A percentile compares a stretch with the other conserved stretches of the same genome.
These are phyloP conservation scores for Stygiomarasmius scandens DNA, from an alignment of 1,284 basidiomycete species.

Conservation along the genomic window DNA sequence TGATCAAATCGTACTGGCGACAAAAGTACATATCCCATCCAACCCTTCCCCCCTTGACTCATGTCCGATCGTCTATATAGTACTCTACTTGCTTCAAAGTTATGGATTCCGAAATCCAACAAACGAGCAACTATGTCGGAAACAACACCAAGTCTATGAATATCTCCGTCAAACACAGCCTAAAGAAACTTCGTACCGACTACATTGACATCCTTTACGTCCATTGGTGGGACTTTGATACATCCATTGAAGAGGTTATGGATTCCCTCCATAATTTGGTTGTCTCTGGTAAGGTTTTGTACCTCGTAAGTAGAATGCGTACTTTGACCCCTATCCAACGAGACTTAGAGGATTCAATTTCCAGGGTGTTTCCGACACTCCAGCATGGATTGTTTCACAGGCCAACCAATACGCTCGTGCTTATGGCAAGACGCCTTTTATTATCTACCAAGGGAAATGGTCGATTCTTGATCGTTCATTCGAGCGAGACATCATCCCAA, in stretches of 20 bases:
- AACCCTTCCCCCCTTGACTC: not conserved
- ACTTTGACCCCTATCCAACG: no score
- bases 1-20: slow-evolving; percentile 58
- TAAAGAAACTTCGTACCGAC: slow-evolving; percentile 58
- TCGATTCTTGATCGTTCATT: slow-evolving; percentile 47
- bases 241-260: slow-evolving; percentile 62
- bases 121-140: not conserved
- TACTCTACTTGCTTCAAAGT: slow-evolving; percentile 34
- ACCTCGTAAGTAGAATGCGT: slow-evolving; percentile 2
- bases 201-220: slow-evolving; percentile 60
- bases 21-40: slow-evolving; percentile 51
- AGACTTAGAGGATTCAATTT: not conserved
- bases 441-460: slow-evolving; percentile 57
- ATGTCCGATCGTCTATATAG: slow-evolving; percentile 13
- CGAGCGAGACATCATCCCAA: slow-evolving; percentile 58
- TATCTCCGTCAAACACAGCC: slow-evolving; percentile 26
- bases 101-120: slow-evolving; percentile 18
- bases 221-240: slow-evolving; percentile 58
- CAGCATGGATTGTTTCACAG: slow-evolving; percentile 51
- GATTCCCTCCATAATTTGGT: slow-evolving; percentile 37
- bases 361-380: slow-evolving; percentile 38
- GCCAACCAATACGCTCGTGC: slow-evolving; percentile 53
- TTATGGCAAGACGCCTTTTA: slow-evolving; percentile 49
- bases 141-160: not conserved
- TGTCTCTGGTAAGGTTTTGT: not conserved